Conservation (phyloP, 805 yeast genomes). For the Cyberlindnera euphorbiae region DNA sequence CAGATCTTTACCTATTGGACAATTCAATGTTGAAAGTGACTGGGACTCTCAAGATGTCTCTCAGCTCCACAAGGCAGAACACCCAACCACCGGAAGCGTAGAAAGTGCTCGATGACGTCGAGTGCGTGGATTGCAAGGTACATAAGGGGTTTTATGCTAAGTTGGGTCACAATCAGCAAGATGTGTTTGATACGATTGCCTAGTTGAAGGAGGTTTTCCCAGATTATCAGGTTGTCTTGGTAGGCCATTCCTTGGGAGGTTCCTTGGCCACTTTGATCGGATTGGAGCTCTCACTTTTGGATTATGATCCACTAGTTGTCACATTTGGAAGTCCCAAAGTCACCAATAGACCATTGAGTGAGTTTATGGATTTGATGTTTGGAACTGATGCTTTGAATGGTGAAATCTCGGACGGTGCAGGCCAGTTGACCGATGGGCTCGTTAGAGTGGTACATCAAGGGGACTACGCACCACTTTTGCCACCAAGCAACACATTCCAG, state of each 20-base stretch:
- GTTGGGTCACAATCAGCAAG: slow-evolving; percentile 23
- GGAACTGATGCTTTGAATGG: slow-evolving; percentile 33
- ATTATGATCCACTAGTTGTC: slow-evolving; percentile 50
- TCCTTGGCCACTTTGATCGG: slow-evolving; percentile 63
- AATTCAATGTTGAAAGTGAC: too few species aligned
- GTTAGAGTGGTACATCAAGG: slow-evolving; percentile 52
- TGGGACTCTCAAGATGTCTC: too few species aligned
- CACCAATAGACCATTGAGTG: slow-evolving; percentile 47
- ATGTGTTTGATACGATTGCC: slow-evolving; percentile 23
- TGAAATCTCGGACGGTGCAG: slow-evolving; percentile 14
- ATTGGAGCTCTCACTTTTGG: slow-evolving; percentile 52
- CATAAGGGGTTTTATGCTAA: slow-evolving; percentile 61
- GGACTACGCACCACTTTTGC: slow-evolving; percentile 57
- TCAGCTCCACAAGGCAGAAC: too few species aligned
- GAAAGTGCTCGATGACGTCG: slow-evolving; percentile 2
- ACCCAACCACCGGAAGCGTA: too few species aligned
- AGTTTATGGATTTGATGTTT: slow-evolving; percentile 49
- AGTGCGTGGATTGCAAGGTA: slow-evolving; percentile 49
- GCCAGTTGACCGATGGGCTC: slow-evolving; percentile 31
- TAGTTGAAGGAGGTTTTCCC: slow-evolving; percentile 37
- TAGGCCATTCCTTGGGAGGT: slow-evolving; percentile 78
- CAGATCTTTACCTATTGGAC: too few species aligned
- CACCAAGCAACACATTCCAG: slow-evolving; percentile 40
- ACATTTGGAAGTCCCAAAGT: slow-evolving; percentile 68
- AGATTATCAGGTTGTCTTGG: slow-evolving; percentile 44